Evolutionary conservation across 2,329 filamentous ascomycete species (phyloP), one percentile per base, ranked within the genome.

Genomic region (Talaromyces atroroseus): DNA sequence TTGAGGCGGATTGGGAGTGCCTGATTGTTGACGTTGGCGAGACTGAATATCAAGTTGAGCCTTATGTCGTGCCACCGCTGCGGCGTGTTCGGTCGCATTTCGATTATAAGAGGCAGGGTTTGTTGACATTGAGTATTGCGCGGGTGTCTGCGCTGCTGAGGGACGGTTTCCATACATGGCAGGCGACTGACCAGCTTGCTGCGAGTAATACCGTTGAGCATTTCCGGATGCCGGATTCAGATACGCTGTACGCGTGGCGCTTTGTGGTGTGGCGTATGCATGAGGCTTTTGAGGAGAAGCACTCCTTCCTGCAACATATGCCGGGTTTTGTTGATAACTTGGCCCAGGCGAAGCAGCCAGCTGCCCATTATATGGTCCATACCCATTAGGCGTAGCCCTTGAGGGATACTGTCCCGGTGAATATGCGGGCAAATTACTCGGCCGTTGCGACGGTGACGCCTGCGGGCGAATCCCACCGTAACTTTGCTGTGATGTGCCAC

Each of bases 341-440:
- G 69, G 62, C 36, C 72, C 63, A 10, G 67, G 60, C 3, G 67
- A 60, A 23, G 64, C 58, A 5, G 66, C 66, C 52, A 66, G 63
- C 49, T 69, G 69, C 4, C 62, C 60, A n/a, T 64, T 53, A 54
- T 70, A 68, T 7, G 67, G 63, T 53, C 60, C 62, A 50, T 66
- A 71, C 48, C 72, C 72, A 51, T 75, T 76, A 21, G 50, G 46
- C n/a, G 56, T 58, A 26, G 55, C n/a, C 16, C 75, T 70, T 60
- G 76, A 74, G 58, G 73, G 74, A 60, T 68, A 74, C 59, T 70
- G 69, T 14, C 66, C 64, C 10, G 71, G 67, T 36, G 71, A 60
- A 56, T 71, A 74, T 38, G 69, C 68, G 16, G 68, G 66, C 50
- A 67, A 60, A 58, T 70, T 74, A 14, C 62, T 65, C 26, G 71